phyloP scores from a whole-genome alignment of 2,329 filamentous ascomycete species.

The Aspergillus arachidicola region DNA sequence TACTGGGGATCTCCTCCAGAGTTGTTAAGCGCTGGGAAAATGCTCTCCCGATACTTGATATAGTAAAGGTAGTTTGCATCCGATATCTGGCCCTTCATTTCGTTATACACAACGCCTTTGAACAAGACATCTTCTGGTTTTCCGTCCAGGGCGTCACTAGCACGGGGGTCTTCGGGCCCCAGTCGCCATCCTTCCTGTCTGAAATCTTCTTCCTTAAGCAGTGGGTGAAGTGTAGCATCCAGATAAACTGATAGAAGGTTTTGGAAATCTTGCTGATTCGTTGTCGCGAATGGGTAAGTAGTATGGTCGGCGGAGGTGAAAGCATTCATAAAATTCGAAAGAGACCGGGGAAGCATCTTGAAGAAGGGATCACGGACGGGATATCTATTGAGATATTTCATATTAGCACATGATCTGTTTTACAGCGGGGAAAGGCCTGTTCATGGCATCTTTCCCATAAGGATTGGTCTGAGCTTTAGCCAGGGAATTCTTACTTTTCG shows the following conservation, averaged over 20 bases:
- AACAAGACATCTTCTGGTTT: constrained; percentile 50
- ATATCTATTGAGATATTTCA: constrained; percentile 58
- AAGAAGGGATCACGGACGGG: constrained; percentile 99
- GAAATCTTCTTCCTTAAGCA: constrained; percentile 90
- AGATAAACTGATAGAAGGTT: constrained; percentile 97
- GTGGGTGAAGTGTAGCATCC: constrained; percentile 86
- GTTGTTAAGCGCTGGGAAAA: constrained; percentile 93
- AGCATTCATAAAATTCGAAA: constrained; percentile 99
- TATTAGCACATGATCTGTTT: constrained; percentile 15
- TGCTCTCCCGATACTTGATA: constrained; percentile 90
- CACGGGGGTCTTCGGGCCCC: constrained; percentile 82
- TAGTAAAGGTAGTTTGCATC: constrained; percentile 96
- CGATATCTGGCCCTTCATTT: constrained; percentile 99
- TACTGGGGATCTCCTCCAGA: constrained; percentile 95
- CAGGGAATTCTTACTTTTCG: constrained; percentile 67
- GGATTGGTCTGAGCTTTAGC: neutral
- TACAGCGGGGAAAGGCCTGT: neutral
- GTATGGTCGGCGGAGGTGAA: constrained; percentile 97
- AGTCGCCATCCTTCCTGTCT: constrained; percentile 96
- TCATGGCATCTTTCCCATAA: neutral
- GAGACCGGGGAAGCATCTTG: constrained; percentile 96
- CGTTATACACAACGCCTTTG: constrained; percentile 65
- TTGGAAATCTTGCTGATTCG: constrained; percentile 90
- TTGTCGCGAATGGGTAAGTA: constrained; percentile 96
- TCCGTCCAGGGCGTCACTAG: constrained; percentile 49